Base-by-base conservation (phyloP, 192 early-diverging fungal species). In the Pilobolus umbonatus region DNA sequence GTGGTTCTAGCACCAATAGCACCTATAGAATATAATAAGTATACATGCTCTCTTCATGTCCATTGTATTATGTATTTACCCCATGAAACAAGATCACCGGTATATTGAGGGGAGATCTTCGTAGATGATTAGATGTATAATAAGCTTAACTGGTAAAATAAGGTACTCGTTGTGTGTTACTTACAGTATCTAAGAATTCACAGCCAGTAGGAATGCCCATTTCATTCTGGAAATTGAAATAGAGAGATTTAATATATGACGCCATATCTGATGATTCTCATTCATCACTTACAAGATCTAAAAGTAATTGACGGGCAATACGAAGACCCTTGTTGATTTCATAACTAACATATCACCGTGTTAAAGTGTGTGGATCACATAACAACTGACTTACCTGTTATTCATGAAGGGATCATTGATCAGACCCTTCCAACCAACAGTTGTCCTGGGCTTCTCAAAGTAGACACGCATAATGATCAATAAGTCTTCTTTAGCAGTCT, bases 391-490 rank as follows among this genome's bases (percentile, higher is more conserved):
- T 61, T 64, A 75, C 75, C 76, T 76, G 73, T 81, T 77, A 68
- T 91, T 85, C 31, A 89, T 71, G 24, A 78, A 69, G 24, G 88
- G 87, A 57, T 89, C 89, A 67, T 89, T 89, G 68, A 91, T 96
- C 32, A 96, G 77, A 24, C 94, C 95, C 71, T 96, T 96, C 94
- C 94, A 98, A 15, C 93, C 93, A 10, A 92, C 81, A 14, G 86
- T 90, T 10, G 86, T 88, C 56, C 88, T 75, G 8, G 89, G 89
- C 71, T 92, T 92, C 70, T 90, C 89, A 77, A 92, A 92, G 79
- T 92, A 92, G 38, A 87, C 85, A 49, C 89, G 78, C 89, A 92
- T 92, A 28, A 92, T 68, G 28, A 92, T 84, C 21, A 75, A 77
- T 67, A 92, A 66, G 47, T 92, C 88, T 25, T 80, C 75, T 29